Base-by-base conservation (phyloP, 176 grass and related monocot genomes). In the Chrysopogon serrulatus region DNA sequence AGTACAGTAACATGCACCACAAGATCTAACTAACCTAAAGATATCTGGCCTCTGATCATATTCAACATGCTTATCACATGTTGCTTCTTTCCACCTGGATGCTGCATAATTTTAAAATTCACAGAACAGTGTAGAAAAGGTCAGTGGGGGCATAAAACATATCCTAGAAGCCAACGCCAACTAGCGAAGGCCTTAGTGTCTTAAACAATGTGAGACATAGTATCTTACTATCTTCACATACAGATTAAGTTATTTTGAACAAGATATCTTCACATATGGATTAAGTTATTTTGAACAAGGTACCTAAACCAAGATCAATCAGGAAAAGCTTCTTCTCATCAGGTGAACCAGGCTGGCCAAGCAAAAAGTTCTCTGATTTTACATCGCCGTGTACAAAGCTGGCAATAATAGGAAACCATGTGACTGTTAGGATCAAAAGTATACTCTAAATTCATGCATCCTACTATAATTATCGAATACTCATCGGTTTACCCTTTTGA, bases 261-360 rank as follows among this genome's bases (percentile, higher is more conserved):
- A 82, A 65, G 47, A 56, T 39, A 84, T 53, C 18, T 36, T 56
- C 45, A 82, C 85, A 41, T 37, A n/a, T 23, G 73, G n/a, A 57
- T 48, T 9, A 60, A 36, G 43, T n/a, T 44, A 31, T 59, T 44
- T 59, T 72, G 35, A 79, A 48, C 41, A 71, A 44, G 54, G 54
- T 88, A 97, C 92, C 95, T 87, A 97, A 88, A 81, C 95, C 95
- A 78, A 97, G 95, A 85, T 97, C 95, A 86, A 97, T 87, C 26
- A 97, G 88, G 79, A 91, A 92, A 87, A 94, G 88, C 84, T 94
- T 94, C 82, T 97, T 97, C 76, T 92, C 90, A 61, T 97, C 90
- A 78, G 71, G 74, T 80, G 95, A 89, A 81, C 89, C 80, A 65
- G 92, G 92, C 74, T 94, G 95, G 84, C 95, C 95, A 83, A 97